A percentile compares a stretch with the other conserved stretches of the same genome.
Evolutionary conservation across 202 grass and related monocot species (phyloP).

Genomic region (Miscanthus sacchariflorus): DNA sequence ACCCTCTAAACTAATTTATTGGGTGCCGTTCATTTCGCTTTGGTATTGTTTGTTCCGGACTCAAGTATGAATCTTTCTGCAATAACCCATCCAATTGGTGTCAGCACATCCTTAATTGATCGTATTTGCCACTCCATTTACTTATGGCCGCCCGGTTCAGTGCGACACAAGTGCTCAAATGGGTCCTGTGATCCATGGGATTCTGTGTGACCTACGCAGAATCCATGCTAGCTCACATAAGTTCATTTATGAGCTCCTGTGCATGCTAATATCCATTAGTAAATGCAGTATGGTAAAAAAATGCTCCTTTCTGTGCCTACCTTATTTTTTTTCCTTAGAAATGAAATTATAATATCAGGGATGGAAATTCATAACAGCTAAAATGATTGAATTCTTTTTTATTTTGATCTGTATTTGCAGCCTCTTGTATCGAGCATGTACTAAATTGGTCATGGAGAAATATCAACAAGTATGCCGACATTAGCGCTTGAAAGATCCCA

Average conservation of each 20-base stretch:
- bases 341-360: slow-evolving; percentile 7
- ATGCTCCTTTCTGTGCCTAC: neutral
- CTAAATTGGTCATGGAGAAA: neutral
- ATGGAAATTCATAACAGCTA: neutral
- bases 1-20: neutral
- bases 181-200: neutral
- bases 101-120: neutral
- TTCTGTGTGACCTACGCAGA: neutral
- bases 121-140: neutral
- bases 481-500: slow-evolving; percentile 7
- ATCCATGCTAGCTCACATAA: neutral
- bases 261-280: slow-evolving; percentile 22
- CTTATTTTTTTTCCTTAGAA: neutral
- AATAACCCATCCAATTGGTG: neutral
- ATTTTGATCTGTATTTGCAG: slow-evolving; percentile 40
- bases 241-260: neutral
- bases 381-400: neutral
- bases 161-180: neutral
- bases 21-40: slow-evolving; percentile 3
- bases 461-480: neutral
- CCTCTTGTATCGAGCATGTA: neutral
- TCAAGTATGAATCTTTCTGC: neutral
- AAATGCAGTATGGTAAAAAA: neutral
- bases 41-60: neutral
- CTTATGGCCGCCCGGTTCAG: neutral